Conservation (phyloP, 2,329 filamentous ascomycete genomes). For the Xylaria sp. region DNA sequence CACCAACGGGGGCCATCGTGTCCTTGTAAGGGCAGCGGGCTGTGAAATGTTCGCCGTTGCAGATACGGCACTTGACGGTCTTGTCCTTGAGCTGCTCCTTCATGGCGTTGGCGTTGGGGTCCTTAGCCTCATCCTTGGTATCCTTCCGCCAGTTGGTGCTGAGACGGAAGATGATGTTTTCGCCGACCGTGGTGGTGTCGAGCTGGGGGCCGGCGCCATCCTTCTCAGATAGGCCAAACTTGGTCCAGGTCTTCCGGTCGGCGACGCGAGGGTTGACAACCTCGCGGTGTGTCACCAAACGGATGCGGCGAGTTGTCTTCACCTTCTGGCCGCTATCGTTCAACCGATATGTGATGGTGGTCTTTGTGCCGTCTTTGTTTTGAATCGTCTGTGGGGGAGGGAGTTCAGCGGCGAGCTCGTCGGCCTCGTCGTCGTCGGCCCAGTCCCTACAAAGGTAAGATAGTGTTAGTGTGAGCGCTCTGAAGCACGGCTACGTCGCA, state of each 20-base stretch:
- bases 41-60: slow-evolving; percentile 98
- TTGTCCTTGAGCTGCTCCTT: slow-evolving; percentile 94
- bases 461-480: slow-evolving; percentile 15
- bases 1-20: slow-evolving; percentile 91
- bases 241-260: slow-evolving; percentile 90
- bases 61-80: slow-evolving; percentile 99
- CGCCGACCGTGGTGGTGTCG: slow-evolving; percentile 92
- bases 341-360: slow-evolving; percentile 86
- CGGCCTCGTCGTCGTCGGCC: slow-evolving; percentile 95
- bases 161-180: slow-evolving; percentile 98
- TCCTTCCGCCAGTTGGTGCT: slow-evolving; percentile 93
- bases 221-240: slow-evolving; percentile 91
- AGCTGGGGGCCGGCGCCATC: slow-evolving; percentile 83
- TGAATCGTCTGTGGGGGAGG: slow-evolving; percentile 88
- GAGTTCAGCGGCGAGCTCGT: slow-evolving; percentile 74
- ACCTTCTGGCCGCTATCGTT: slow-evolving; percentile 96
- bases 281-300: slow-evolving; percentile 89
- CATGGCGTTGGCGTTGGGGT: slow-evolving; percentile 76
- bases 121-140: slow-evolving; percentile 81
- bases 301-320: slow-evolving; percentile 96
- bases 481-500: background rate
- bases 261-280: slow-evolving; percentile 96
- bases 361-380: slow-evolving; percentile 99
- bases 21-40: slow-evolving; percentile 99
- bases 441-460: slow-evolving; percentile 68